Evolutionary conservation across 2,329 filamentous ascomycete species (phyloP), one percentile per base, ranked within the genome.

Genomic region (Colletotrichum abscissum): DNA sequence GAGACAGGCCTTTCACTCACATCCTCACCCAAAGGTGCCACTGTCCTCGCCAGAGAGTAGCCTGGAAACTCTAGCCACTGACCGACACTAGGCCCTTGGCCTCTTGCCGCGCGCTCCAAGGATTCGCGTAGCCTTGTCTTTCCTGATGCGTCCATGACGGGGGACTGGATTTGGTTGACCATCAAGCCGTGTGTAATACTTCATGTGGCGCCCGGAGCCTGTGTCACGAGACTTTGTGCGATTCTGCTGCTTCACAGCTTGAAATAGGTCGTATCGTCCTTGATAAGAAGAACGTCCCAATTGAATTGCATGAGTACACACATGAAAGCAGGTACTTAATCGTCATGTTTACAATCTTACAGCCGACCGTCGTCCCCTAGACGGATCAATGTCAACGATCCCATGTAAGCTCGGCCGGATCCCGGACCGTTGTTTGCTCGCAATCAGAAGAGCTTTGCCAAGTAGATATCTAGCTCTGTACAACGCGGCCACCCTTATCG

Each of bases 31-130:
- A 82, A 69, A 0, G 77, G 60, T 3, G 78, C 79, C 28, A 81
- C 70, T 2, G 79, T 81, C 49, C 72, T 77, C 2, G 79, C 79
- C n/a, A 81, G 70, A 12, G 78, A 75, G 63, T 80, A 81, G 0
- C 80, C 80, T 2, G 79, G 80, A 56, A 80, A 76, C 66, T 80
- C 78, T 14, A 81, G 76, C 79, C 79, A 80, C 71, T 81, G 79
- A 4, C 79, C 79, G 3, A 81, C 69, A 63, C 78, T 79, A 0
- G 80, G 80, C 0, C 77, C 78, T 46, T 78, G 74, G 71, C 30
- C 68, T 67, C 72, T 77, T 75, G n/a, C n/a, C 5, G 80, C 80
- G 2, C 76, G 74, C 46, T 81, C 79, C 0, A 82, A 76, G 11
- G 79, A 76, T 8, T 76, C 78, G 1, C 76, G 76, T 2, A 82